A percentile compares a stretch with the other conserved stretches of the same genome.
Evolutionary conservation across 2,329 filamentous ascomycete genomes (phyloP).

Genomic region (Coccinonectria pachysandricola): DNA sequence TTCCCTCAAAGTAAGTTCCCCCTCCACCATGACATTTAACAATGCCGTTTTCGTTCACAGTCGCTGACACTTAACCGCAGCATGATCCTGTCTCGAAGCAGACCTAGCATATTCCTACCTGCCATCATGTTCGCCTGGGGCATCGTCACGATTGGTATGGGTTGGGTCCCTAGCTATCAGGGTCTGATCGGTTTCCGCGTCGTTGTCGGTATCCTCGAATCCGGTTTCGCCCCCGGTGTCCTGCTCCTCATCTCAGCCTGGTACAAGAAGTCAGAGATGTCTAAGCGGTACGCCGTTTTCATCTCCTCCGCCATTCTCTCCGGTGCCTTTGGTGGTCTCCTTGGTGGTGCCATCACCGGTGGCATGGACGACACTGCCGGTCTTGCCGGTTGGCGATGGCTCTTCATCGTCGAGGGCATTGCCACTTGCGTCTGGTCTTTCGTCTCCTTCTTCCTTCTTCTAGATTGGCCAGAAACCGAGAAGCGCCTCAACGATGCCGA

Average conservation of each 20-base stretch:
- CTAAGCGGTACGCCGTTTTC: conserved; percentile 45
- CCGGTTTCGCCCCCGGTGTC: conserved; percentile 51
- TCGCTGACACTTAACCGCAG: conserved; percentile 1
- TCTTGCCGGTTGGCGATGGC: conserved; percentile 36
- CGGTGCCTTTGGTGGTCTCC: conserved; percentile 53
- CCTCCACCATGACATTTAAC: background rate
- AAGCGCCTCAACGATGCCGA: conserved; percentile 48
- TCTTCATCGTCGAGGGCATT: conserved; percentile 48
- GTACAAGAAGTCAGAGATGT: conserved; percentile 38
- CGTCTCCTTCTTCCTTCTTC: conserved; percentile 51
- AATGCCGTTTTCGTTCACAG: background rate
- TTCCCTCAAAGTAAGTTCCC: conserved; percentile 42
- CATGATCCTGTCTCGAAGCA: conserved; percentile 49
- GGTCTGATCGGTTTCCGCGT: conserved; percentile 29
- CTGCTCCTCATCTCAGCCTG: conserved; percentile 54
- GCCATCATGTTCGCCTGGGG: conserved; percentile 49
- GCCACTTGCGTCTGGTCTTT: conserved; percentile 51
- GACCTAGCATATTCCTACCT: conserved; percentile 55
- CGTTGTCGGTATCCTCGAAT: conserved; percentile 44
- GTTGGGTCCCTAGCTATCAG: conserved; percentile 16
- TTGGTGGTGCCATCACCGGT: conserved; percentile 48
- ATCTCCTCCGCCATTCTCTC: conserved; percentile 62
- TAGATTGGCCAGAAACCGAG: conserved; percentile 55
- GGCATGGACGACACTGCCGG: conserved; percentile 43
- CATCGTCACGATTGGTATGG: conserved; percentile 19